A percentile compares a stretch with the other conserved stretches of the same genome.
Conservation (phyloP, 1,284 basidiomycete species). For the Neonothopanus nambi region DNA sequence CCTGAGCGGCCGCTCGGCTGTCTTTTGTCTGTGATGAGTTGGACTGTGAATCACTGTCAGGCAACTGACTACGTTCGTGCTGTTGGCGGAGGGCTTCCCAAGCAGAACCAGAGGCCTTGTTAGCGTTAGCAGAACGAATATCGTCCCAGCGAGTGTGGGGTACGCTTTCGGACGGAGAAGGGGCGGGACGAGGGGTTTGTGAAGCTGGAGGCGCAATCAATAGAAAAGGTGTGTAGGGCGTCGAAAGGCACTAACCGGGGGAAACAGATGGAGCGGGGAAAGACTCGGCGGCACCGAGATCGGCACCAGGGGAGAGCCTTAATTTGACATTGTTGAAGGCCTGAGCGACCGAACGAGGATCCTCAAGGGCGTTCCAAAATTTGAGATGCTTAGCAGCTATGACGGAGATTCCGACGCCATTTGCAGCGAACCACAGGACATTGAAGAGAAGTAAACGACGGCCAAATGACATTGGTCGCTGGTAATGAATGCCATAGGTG, state of each 20-base stretch:
- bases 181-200: not conserved
- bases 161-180: too few relatives aligned
- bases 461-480: not conserved
- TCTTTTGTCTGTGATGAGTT: conserved; percentile 19
- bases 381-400: not conserved
- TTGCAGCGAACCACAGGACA: not conserved
- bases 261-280: not conserved
- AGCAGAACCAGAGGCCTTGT: conserved; percentile 47
- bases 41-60: conserved; percentile 12
- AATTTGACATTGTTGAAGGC: conserved; percentile 4
- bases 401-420: not conserved
- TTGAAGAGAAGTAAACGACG: conserved; percentile 4
- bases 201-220: not conserved
- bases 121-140: conserved; percentile 57
- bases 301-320: not conserved
- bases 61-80: conserved; percentile 43
- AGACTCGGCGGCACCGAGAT: not conserved
- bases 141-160: conserved; percentile 53
- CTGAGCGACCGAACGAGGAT: conserved; percentile 7
- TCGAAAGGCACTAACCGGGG: not conserved
- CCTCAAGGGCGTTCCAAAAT: conserved; percentile 9
- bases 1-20: conserved; percentile 49
- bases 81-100: conserved; percentile 68
- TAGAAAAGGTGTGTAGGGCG: conserved; percentile 8
- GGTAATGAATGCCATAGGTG: not conserved